Base-by-base conservation (phyloP, 139 green algal genomes). In the Limnomonas spitsbergensis region DNA sequence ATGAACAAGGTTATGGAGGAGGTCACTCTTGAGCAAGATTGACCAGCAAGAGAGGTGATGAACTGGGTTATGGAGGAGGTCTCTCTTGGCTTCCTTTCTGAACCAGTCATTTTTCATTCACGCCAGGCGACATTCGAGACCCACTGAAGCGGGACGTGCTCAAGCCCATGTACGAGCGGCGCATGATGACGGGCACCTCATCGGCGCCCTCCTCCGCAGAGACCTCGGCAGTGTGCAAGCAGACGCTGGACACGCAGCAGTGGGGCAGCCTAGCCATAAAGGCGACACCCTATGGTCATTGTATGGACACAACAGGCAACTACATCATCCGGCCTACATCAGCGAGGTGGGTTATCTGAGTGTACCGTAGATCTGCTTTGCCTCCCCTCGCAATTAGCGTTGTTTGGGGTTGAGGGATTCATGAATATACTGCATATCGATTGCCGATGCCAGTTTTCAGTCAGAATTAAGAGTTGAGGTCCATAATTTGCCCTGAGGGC, bases 101-200 rank as follows among this genome's bases (percentile, higher is more conserved):
- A n/a, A n/a, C n/a, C n/a, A n/a, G n/a, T n/a, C n/a, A n/a, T n/a
- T n/a, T n/a, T n/a, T n/a, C n/a, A n/a, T n/a, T n/a, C n/a, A n/a
- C n/a, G 4, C 34, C 69, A 72, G 68, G 71, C 3, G 87, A 88
- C 74, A 80, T 90, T 61, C 53, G 75, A 7, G 85, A 92, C 73
- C 88, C 85, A 0, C 34, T 89, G 2, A 89, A 90, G 73, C 66
- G 75, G 7, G 88, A 92, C 80, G n/a, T 92, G 68, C 75, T 89
- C 7, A 89, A 89, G 69, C 66, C 74, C 0, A 37, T 83, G 37
- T 56, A 78, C 34, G 83, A 88, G 85, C 67, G 77, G 27, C 52
- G 32, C 4, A 71, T 86, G 42, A 83, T 89, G 80, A 52, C 27
- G 9, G 29, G 7, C 66, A 35, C 27, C 9, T 38, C 27, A 20